phyloP scores from a whole-genome alignment of 2,329 filamentous ascomycete genomes.

The Exserohilum rostratum region DNA sequence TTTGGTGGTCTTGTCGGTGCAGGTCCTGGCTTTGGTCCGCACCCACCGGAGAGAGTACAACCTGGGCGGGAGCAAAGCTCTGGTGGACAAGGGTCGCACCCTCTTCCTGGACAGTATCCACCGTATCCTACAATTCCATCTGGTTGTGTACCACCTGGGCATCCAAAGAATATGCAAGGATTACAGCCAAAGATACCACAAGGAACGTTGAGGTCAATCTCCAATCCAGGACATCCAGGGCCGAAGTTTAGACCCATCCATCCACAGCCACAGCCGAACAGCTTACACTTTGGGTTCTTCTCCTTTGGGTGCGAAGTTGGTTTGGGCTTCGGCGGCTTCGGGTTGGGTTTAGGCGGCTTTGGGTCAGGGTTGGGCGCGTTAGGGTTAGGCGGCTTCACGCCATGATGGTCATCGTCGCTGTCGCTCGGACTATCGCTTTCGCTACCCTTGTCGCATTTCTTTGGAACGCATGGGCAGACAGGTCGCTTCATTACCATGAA shows the following conservation, averaged over 20 bases:
- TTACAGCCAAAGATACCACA: constrained; percentile 29
- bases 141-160: constrained; percentile 12
- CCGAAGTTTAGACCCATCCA: constrained; percentile 32
- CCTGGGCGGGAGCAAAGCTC: constrained; percentile 22
- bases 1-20: constrained; percentile 15
- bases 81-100: constrained; percentile 25
- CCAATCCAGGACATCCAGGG: constrained; percentile 18
- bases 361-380: too few relatives aligned
- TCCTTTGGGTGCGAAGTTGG: constrained; percentile 8
- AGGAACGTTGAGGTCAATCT: constrained; percentile 3
- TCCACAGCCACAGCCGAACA: constrained; percentile 33
- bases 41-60: constrained; percentile 19
- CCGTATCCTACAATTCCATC: constrained; percentile 22
- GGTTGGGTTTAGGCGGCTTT: too few relatives aligned
- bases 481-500: constrained; percentile 17
- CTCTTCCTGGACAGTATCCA: constrained; percentile 23
- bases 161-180: constrained; percentile 24
- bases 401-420: constrained; percentile 11
- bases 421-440: constrained; percentile 16
- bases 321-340: constrained; percentile 1
- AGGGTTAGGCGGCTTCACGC: too few relatives aligned
- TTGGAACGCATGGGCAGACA: constrained; percentile 16
- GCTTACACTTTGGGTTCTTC: constrained; percentile 14
- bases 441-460: constrained; percentile 13
- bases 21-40: constrained; percentile 29